Evolutionary conservation across 768 basidiomycete species (phyloP).

Genomic region (Cantharellus anzutake): DNA sequence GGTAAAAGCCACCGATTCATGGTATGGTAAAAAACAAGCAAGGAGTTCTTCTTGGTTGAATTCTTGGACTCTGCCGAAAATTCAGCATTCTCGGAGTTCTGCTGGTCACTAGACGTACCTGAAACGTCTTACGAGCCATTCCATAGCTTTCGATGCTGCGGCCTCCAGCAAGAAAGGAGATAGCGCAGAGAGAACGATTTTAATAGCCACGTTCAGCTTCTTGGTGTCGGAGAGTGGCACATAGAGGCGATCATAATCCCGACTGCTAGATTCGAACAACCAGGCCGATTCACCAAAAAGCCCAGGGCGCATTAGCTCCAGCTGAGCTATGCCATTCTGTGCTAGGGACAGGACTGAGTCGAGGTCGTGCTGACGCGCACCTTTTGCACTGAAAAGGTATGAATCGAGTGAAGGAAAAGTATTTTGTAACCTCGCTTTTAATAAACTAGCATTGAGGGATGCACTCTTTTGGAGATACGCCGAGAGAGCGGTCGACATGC

Average conservation of each 20-base stretch:
- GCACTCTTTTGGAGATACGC: constrained; percentile 58
- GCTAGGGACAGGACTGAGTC: constrained; percentile 71
- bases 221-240: constrained; percentile 40
- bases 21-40: constrained; percentile 78
- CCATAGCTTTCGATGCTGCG: constrained; percentile 66
- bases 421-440: constrained; percentile 39
- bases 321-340: constrained; percentile 55
- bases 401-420: constrained; percentile 41
- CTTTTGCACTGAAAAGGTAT: constrained; percentile 71
- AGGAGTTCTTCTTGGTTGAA: constrained; percentile 73
- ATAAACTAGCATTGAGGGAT: constrained; percentile 58
- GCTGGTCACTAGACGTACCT: constrained; percentile 31
- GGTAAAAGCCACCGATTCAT: constrained; percentile 84
- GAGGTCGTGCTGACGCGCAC: constrained; percentile 73
- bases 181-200: constrained; percentile 44
- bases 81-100: not conserved
- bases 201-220: constrained; percentile 42
- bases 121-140: constrained; percentile 90
- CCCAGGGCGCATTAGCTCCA: constrained; percentile 38
- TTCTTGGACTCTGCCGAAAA: constrained; percentile 55
- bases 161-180: constrained; percentile 68
- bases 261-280: constrained; percentile 68
- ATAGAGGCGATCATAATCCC: constrained; percentile 59
- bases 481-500: constrained; percentile 43
- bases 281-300: constrained; percentile 40